Percentiles rank a stretch among this genome's conserved stretches.
Evolutionary conservation across 441 rosid genomes (phyloP).

Genomic region (Gossypium davidsonii): DNA sequence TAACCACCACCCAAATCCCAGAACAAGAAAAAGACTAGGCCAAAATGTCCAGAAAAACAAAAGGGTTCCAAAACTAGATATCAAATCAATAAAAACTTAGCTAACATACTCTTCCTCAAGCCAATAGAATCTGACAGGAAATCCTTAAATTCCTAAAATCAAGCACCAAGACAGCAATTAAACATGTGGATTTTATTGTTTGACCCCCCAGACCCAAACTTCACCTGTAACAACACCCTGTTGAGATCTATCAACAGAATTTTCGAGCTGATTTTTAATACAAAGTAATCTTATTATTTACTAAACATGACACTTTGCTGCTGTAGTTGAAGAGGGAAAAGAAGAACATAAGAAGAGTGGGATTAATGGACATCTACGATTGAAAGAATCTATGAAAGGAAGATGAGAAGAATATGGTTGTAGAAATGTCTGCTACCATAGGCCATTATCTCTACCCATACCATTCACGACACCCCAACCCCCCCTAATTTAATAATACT

Average conservation of each 20-base stretch:
- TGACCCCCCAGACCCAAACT: constrained; percentile 17
- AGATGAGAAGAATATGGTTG: constrained; percentile 48
- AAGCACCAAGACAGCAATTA: constrained; percentile 7
- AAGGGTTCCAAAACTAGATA: constrained; percentile 29
- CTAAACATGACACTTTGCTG: constrained; percentile 9
- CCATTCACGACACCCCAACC: constrained; percentile 11
- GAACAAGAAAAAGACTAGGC: constrained; percentile 25
- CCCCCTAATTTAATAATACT: not conserved
- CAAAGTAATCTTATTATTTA: not conserved
- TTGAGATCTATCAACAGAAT: constrained; percentile 21
- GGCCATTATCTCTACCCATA: constrained; percentile 51
- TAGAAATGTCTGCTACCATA: constrained; percentile 50
- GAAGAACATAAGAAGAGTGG: constrained; percentile 19
- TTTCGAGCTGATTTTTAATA: not conserved
- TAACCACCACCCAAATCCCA: constrained; percentile 28
- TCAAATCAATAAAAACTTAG: constrained; percentile 21
- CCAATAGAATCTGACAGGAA: constrained; percentile 25
- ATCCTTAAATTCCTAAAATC: constrained; percentile 24
- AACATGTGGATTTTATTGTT: constrained; percentile 15
- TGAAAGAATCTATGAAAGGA: constrained; percentile 35
- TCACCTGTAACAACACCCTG: not conserved
- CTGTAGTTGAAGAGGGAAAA: not conserved
- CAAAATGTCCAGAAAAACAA: constrained; percentile 20
- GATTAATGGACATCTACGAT: constrained; percentile 36
- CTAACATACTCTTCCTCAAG: constrained; percentile 11